Evolutionary conservation across 495 filamentous ascomycete species (phyloP).

Genomic region (Bacidia gigantensis): DNA sequence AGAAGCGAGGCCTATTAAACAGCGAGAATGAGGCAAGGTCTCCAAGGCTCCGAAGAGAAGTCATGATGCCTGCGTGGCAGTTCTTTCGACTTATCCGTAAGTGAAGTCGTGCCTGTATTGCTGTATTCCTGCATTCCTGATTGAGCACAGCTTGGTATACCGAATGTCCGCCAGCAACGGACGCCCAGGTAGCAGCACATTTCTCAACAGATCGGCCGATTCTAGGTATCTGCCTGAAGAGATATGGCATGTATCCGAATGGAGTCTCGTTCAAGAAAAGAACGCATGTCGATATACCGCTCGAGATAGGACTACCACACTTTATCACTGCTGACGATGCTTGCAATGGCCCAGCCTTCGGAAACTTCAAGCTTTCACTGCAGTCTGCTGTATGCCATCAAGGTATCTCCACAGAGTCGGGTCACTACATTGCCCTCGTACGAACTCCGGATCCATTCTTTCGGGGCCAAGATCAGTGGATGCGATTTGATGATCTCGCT

Average conservation of each 20-base stretch:
- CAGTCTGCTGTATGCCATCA: conserved; percentile 87
- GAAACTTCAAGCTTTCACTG: conserved; percentile 78
- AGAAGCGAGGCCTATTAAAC: conserved; percentile 21
- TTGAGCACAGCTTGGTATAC: conserved; percentile 46
- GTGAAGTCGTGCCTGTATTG: conserved; percentile 17
- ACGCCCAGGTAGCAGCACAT: conserved; percentile 58
- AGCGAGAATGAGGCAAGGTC: conserved; percentile 18
- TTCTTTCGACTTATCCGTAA: conserved; percentile 83
- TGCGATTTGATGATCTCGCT: conserved; percentile 79
- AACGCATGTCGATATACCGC: conserved; percentile 81
- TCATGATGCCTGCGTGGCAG: conserved; percentile 95
- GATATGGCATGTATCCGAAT: conserved; percentile 62
- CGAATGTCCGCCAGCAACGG: conserved; percentile 55
- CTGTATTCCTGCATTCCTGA: background rate
- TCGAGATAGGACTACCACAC: conserved; percentile 74
- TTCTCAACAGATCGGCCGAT: conserved; percentile 66
- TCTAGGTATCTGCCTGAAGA: conserved; percentile 80
- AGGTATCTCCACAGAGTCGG: conserved; percentile 75
- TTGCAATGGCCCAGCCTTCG: conserved; percentile 48
- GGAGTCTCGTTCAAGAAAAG: conserved; percentile 55
- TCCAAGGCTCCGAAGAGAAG: conserved; percentile 41
- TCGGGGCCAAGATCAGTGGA: conserved; percentile 55
- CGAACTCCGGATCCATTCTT: conserved; percentile 35
- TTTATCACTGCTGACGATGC: conserved; percentile 74
- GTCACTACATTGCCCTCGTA: conserved; percentile 79